Conservation (phyloP, 106 monocot species). For the Vanilla planifolia region DNA sequence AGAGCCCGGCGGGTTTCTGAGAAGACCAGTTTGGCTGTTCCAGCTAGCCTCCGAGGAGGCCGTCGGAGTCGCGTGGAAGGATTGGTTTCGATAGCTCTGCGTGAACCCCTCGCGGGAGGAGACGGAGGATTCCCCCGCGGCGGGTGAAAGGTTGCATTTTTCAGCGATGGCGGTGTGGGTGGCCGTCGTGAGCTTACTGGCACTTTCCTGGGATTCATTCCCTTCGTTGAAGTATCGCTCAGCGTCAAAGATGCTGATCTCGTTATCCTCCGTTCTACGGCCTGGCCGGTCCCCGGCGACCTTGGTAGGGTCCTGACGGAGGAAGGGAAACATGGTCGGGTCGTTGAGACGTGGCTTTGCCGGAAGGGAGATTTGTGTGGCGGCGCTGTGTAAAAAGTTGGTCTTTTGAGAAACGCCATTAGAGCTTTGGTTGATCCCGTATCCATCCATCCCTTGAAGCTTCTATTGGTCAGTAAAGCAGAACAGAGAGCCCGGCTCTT, state of each 20-base stretch:
- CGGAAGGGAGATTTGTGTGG: constrained; percentile 25
- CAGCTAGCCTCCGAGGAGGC: constrained; percentile 67
- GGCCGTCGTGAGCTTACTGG: not conserved
- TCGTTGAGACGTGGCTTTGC: constrained; percentile 8
- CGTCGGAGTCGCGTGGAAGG: constrained; percentile 24
- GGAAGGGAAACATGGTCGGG: constrained; percentile 12
- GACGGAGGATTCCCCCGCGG: not conserved
- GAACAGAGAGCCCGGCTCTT: too few relatives aligned
- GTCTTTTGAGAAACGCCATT: constrained; percentile 5
- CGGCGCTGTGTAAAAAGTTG: not conserved
- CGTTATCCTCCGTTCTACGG: constrained; percentile 16
- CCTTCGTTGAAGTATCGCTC: constrained; percentile 51
- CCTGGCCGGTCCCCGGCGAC: not conserved
- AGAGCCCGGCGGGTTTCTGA: constrained; percentile 20
- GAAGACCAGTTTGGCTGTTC: constrained; percentile 55
- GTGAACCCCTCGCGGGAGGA: constrained; percentile 11
- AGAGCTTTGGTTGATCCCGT: constrained; percentile 10
- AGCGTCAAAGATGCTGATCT: constrained; percentile 69
- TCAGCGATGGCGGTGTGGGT: not conserved
- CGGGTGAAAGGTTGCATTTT: constrained; percentile 4
- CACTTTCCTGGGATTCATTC: not conserved
- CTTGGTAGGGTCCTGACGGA: not conserved
- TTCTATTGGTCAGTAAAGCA: too few relatives aligned
- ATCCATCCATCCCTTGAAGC: constrained; percentile 42
- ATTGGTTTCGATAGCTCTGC: not conserved